Conservation (phyloP, 1,139 yeast genomes). For the Ashbya aceris region DNA sequence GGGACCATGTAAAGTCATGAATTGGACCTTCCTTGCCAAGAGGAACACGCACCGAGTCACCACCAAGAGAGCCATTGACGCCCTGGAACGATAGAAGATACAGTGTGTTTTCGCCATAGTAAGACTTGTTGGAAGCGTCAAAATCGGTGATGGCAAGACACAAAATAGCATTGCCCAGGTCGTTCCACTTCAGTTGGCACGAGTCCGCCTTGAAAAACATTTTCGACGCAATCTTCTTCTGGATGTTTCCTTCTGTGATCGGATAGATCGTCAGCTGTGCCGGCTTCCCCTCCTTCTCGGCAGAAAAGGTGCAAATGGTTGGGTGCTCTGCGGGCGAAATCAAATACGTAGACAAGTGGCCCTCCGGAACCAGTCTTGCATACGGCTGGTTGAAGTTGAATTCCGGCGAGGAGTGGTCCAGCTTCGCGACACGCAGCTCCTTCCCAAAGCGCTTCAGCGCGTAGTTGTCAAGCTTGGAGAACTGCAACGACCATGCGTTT, state of each 20-base stretch:
- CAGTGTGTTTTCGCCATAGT: slow-evolving; percentile 93
- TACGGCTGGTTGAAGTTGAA: slow-evolving; percentile 49
- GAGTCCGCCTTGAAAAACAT: slow-evolving; percentile 93
- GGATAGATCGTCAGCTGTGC: slow-evolving; percentile 76
- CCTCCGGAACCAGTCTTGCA: slow-evolving; percentile 52
- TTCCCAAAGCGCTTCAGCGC: slow-evolving; percentile 24
- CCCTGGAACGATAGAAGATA: slow-evolving; percentile 49
- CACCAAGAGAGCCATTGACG: slow-evolving; percentile 70
- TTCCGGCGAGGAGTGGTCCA: slow-evolving; percentile 42
- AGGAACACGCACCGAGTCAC: slow-evolving; percentile 80
- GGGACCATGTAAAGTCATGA: slow-evolving; percentile 97
- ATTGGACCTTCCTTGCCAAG: slow-evolving; percentile 92
- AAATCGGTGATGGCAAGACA: slow-evolving; percentile 95
- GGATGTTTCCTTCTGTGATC: slow-evolving; percentile 55
- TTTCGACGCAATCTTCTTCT: slow-evolving; percentile 76
- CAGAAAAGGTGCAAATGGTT: slow-evolving; percentile 83
- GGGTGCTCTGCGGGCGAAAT: slow-evolving; percentile 88
- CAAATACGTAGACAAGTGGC: slow-evolving; percentile 44
- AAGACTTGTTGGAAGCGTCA: slow-evolving; percentile 86
- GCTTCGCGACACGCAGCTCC: slow-evolving; percentile 41
- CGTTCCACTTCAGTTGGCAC: slow-evolving; percentile 89
- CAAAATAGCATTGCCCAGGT: slow-evolving; percentile 84
- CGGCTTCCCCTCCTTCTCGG: slow-evolving; percentile 78
- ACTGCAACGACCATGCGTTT: slow-evolving; percentile 57
- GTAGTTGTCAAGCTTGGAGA: slow-evolving; percentile 28